These are phyloP conservation scores for Curvularia sp. DNA, from an alignment of 2,329 filamentous ascomycete species.

Conservation along the genomic window DNA sequence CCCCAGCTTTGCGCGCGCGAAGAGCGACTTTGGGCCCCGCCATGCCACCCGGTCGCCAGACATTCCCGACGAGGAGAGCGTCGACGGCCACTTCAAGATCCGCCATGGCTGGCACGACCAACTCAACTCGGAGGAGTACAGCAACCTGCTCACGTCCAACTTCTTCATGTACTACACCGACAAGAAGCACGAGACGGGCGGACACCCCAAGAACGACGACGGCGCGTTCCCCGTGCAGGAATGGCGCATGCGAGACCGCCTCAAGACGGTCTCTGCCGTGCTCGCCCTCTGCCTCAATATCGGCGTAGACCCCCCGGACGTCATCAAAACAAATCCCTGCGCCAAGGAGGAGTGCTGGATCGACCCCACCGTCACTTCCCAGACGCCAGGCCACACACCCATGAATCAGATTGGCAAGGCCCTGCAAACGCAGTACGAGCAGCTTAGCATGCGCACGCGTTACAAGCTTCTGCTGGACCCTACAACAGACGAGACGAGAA, in stretches of 20 bases:
- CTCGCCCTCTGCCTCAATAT: conserved; percentile 96
- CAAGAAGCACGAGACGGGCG: conserved; percentile 94
- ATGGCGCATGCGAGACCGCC: conserved; percentile 94
- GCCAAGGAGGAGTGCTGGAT: conserved; percentile 97
- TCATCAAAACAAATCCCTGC: conserved; percentile 91
- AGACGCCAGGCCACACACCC: conserved; percentile 74
- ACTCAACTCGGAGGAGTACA: conserved; percentile 88
- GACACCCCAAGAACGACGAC: conserved; percentile 73
- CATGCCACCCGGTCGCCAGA: conserved; percentile 33
- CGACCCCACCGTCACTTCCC: conserved; percentile 81
- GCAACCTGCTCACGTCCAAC: conserved; percentile 82
- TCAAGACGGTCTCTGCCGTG: conserved; percentile 96
- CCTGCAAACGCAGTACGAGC: conserved; percentile 96
- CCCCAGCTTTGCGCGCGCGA: conserved; percentile 59
- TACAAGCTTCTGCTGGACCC: conserved; percentile 98
- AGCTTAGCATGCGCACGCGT: conserved; percentile 88
- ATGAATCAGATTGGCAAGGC: conserved; percentile 95
- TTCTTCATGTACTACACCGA: conserved; percentile 99
- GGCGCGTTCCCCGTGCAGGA: conserved; percentile 73
- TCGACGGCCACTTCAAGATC: conserved; percentile 63
- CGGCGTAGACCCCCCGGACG: conserved; percentile 94
- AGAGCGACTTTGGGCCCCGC: conserved; percentile 66
- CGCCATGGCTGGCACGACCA: conserved; percentile 93
- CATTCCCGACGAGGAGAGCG: conserved; percentile 51
- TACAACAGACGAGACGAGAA: conserved; percentile 95